phyloP scores from a whole-genome alignment of 441 rosid genomes.

The Pelargonium exstipulatum region DNA sequence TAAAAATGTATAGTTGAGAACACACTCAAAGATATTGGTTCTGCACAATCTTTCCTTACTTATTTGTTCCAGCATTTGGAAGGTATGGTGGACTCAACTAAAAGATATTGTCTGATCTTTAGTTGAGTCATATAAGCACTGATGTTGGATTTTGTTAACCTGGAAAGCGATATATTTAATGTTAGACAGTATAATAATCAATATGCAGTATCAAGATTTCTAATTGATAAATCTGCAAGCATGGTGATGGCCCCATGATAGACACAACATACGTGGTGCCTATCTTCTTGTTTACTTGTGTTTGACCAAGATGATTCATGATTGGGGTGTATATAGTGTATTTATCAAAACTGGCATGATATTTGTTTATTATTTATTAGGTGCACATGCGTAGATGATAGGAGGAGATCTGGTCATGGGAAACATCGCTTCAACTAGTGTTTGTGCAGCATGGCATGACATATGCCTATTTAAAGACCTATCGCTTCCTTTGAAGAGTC shows the following conservation, averaged over 20 bases:
- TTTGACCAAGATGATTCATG: not conserved
- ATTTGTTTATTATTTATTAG: not conserved
- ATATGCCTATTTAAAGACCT: not conserved
- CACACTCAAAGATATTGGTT: conserved; percentile 2
- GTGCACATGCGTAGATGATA: no score
- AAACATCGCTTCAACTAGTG: no score
- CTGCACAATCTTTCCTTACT: not conserved
- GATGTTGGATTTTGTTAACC: not conserved
- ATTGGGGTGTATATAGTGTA: conserved; percentile 6
- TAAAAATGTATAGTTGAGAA: not conserved
- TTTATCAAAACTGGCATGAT: not conserved
- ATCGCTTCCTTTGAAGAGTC: not conserved
- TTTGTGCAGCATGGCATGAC: not conserved
- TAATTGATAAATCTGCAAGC: not conserved
- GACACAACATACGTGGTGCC: conserved; percentile 7
- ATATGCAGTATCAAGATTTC: conserved; percentile 5
- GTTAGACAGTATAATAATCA: not conserved
- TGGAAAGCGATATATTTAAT: no score
- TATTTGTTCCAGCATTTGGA: not conserved
- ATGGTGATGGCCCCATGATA: conserved; percentile 8
- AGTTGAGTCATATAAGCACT: conserved; percentile 4
- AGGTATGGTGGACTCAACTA: conserved; percentile 4
- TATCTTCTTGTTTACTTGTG: conserved; percentile 1
- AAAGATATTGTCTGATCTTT: conserved; percentile 3
- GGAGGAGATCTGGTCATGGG: no score